These are phyloP conservation scores for Diaporthe ampelina DNA, from an alignment of 2,329 filamentous ascomycete species.

Conservation along the genomic window DNA sequence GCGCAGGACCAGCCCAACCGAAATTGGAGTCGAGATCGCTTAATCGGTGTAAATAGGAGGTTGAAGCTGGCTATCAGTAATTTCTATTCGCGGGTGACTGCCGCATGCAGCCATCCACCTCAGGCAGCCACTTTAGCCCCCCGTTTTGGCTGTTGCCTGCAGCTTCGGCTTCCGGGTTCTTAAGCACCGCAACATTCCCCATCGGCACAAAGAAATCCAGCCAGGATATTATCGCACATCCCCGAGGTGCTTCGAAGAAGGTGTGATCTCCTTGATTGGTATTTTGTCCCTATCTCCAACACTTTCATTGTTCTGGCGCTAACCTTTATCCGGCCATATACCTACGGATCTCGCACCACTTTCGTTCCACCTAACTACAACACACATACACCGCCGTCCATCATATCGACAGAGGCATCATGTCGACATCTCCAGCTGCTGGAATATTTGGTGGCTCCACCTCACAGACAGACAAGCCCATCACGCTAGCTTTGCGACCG, in stretches of 20 bases:
- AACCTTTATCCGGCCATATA: conserved; percentile 1
- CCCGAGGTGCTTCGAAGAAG: neutral
- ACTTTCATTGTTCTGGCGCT: neutral
- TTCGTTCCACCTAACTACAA: neutral
- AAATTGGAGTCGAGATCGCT: no score
- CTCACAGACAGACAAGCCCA: neutral
- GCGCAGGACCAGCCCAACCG: no score
- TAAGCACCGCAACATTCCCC: neutral
- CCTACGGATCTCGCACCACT: neutral
- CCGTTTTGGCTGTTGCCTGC: conserved; percentile 23
- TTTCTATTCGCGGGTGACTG: neutral
- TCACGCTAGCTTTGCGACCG: no score
- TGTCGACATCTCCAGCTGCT: neutral
- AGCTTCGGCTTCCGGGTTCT: neutral
- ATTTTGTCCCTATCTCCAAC: neutral
- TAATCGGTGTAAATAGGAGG: neutral
- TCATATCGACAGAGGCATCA: neutral
- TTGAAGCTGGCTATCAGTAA: neutral
- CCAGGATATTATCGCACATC: neutral
- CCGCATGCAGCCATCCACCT: neutral
- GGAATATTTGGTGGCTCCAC: neutral
- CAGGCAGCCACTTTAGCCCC: conserved; percentile 14
- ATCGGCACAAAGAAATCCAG: neutral
- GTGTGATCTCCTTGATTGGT: neutral
- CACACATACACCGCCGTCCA: neutral